Percentiles rank a stretch among this genome's conserved stretches.
Evolutionary conservation across 208 protist genomes (phyloP).

Genomic region (Crithidia mellificae): DNA sequence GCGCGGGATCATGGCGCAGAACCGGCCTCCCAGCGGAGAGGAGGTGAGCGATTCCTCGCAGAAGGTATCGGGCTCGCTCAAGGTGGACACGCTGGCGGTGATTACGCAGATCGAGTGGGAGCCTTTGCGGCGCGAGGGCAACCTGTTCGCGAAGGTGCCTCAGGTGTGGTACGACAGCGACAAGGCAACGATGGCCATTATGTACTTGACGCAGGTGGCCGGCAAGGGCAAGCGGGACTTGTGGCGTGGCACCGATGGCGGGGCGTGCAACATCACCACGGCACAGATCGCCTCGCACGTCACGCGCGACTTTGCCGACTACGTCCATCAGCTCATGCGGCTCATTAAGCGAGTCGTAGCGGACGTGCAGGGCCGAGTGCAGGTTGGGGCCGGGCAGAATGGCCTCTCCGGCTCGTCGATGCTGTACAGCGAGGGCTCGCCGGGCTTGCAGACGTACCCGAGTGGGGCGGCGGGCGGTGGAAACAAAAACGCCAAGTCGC

Average conservation of each 20-base stretch:
- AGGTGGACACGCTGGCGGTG: conserved; percentile 52
- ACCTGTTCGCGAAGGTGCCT: conserved; percentile 55
- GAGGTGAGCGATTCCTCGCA: conserved; percentile 35
- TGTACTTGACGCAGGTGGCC: conserved; percentile 52
- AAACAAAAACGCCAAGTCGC: not conserved
- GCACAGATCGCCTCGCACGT: conserved; percentile 53
- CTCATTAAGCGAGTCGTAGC: conserved; percentile 19
- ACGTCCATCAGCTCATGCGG: conserved; percentile 36
- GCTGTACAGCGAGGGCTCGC: not conserved
- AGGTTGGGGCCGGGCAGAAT: not conserved
- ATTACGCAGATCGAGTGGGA: conserved; percentile 85
- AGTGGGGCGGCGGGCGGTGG: no score
- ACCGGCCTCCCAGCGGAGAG: conserved; percentile 54
- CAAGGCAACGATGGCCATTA: conserved; percentile 65
- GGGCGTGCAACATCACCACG: conserved; percentile 56
- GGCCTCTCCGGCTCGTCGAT: not conserved
- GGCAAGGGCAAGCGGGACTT: conserved; percentile 55
- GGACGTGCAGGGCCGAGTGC: conserved; percentile 12
- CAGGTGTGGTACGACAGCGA: conserved; percentile 53
- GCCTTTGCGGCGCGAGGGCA: conserved; percentile 65
- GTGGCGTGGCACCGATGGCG: conserved; percentile 55
- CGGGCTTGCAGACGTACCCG: not conserved
- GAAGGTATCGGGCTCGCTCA: conserved; percentile 56
- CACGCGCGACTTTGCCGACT: conserved; percentile 78
- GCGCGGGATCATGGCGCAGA: conserved; percentile 56